Evolutionary conservation across 306 rosid species (phyloP).

Genomic region (Rosa rugosa): DNA sequence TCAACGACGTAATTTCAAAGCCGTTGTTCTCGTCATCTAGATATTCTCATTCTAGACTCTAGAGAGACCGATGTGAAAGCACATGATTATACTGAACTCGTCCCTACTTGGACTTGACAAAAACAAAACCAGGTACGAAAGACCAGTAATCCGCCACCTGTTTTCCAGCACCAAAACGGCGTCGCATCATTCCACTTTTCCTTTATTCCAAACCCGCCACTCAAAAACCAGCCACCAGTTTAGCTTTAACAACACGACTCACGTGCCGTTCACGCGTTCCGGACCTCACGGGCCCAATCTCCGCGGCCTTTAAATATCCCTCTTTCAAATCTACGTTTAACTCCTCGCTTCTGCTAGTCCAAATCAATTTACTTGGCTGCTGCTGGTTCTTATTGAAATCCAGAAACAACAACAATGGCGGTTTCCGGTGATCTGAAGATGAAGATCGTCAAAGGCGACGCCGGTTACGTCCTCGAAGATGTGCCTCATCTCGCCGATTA

Average conservation of each 20-base stretch:
- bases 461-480: constrained; percentile 50
- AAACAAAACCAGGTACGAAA: background rate
- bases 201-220: background rate
- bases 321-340: background rate
- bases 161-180: background rate
- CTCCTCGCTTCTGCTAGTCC: background rate
- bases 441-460: constrained; percentile 35
- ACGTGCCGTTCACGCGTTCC: background rate
- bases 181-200: background rate
- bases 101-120: background rate
- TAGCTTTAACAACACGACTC: no score
- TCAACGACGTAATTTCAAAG: background rate
- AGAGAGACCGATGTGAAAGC: background rate
- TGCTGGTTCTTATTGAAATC: background rate
- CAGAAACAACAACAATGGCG: background rate
- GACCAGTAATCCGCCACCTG: background rate
- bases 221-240: constrained; percentile 16
- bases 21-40: background rate
- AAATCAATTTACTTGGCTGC: background rate
- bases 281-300: background rate
- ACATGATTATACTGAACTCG: background rate
- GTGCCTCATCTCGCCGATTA: constrained; percentile 47
- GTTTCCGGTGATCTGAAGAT: constrained; percentile 12
- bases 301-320: constrained; percentile 1
- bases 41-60: no score